A percentile compares a stretch with the other conserved stretches of the same genome.
Evolutionary conservation across 805 yeast genomes (phyloP).

Genomic region (Zygotorulaspora danielsina): DNA sequence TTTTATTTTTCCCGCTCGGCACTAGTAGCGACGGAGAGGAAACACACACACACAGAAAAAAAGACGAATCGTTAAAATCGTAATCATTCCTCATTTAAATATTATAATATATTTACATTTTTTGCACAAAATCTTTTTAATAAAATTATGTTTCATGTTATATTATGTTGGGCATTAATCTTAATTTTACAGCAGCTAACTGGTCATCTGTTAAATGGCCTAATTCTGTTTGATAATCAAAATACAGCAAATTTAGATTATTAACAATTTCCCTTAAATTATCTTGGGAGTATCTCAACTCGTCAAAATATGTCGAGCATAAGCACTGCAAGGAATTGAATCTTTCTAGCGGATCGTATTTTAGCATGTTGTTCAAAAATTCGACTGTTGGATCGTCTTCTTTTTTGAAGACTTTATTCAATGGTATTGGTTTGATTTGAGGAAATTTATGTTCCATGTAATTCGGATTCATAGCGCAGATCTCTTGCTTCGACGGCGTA

Average conservation of each 20-base stretch:
- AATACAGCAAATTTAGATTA: slow-evolving; percentile 27
- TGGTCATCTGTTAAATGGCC: slow-evolving; percentile 28
- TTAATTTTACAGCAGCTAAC: slow-evolving; percentile 25
- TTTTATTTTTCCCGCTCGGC: no score
- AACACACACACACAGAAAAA: not conserved
- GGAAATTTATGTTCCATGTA: slow-evolving; percentile 98
- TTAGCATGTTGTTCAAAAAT: slow-evolving; percentile 52
- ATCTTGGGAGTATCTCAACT: slow-evolving; percentile 26
- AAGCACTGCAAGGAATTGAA: slow-evolving; percentile 46
- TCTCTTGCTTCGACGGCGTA: slow-evolving; percentile 90
- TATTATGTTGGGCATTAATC: slow-evolving; percentile 17
- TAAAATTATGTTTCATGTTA: slow-evolving; percentile 5
- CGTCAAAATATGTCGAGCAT: slow-evolving; percentile 32
- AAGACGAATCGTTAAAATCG: slow-evolving; percentile 3
- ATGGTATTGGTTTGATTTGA: slow-evolving; percentile 71
- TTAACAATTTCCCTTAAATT: slow-evolving; percentile 17
- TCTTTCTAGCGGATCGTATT: slow-evolving; percentile 66
- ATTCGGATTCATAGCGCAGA: slow-evolving; percentile 91
- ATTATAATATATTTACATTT: slow-evolving; percentile 1
- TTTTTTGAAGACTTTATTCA: slow-evolving; percentile 57
- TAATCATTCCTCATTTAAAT: slow-evolving; percentile 8
- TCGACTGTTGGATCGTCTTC: slow-evolving; percentile 47
- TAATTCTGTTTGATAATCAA: slow-evolving; percentile 29
- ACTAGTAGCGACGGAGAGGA: not conserved
- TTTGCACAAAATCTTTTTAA: not conserved